Evolutionary conservation across 2,329 filamentous ascomycete genomes (phyloP).

Genomic region (Neopestalotiopsis clavispora): DNA sequence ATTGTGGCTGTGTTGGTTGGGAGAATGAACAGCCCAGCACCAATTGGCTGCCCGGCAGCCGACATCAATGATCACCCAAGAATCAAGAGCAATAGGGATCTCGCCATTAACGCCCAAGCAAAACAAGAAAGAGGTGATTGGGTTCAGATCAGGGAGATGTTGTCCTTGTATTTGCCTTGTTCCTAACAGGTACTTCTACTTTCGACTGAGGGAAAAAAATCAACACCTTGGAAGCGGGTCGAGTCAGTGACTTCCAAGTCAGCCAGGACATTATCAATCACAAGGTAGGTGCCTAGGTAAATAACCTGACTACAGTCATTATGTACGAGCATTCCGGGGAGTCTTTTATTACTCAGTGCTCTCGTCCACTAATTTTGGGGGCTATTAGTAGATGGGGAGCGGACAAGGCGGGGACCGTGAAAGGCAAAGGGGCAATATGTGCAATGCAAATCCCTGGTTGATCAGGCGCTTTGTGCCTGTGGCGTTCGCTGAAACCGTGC

Average conservation of each 20-base stretch:
- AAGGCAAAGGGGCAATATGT: neutral
- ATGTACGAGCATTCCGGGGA: neutral
- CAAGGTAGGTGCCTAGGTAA: neutral
- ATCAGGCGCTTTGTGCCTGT: neutral
- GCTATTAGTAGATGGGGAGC: neutral
- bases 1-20: neutral
- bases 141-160: neutral
- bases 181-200: neutral
- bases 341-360: neutral
- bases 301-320: neutral
- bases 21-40: neutral
- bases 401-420: neutral
- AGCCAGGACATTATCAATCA: neutral
- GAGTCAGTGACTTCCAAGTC: neutral
- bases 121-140: neutral
- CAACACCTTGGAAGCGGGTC: neutral
- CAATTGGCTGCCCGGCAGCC: constrained; percentile 1
- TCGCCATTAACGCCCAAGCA: neutral
- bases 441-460: neutral
- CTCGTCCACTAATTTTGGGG: neutral
- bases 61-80: neutral
- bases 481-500: neutral
- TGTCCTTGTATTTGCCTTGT: neutral
- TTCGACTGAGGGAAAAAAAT: neutral
- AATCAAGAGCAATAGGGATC: neutral